Conservation (phyloP, 257 asterid genomes). For the Scutellaria galericulata region DNA sequence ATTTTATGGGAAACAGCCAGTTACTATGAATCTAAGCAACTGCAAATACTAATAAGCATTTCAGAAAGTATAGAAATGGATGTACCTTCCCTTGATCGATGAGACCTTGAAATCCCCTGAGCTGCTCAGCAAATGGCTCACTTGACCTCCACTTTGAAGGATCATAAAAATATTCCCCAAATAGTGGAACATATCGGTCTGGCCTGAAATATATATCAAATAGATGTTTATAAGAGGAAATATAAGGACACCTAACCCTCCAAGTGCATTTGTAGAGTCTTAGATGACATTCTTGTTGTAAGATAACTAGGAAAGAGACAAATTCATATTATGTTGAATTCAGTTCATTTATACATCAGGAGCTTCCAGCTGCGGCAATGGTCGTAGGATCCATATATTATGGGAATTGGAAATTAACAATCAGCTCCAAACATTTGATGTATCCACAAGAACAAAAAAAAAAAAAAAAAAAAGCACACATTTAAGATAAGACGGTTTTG, state of each 20-base stretch:
- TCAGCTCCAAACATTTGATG: too few species aligned
- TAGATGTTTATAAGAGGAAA: conserved; percentile 20
- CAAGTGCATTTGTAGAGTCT: not conserved
- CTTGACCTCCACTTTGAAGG: conserved; percentile 86
- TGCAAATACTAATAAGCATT: conserved; percentile 32
- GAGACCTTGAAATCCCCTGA: conserved; percentile 80
- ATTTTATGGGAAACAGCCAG: not conserved
- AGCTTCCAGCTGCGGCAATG: not conserved
- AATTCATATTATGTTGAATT: not conserved
- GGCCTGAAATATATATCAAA: conserved; percentile 65
- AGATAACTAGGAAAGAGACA: conserved; percentile 15
- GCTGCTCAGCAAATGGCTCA: conserved; percentile 77
- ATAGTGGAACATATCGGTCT: conserved; percentile 80
- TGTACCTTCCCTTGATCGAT: conserved; percentile 88
- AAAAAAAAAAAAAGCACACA: too few species aligned
- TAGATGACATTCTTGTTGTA: conserved; percentile 13
- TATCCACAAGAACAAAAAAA: too few species aligned
- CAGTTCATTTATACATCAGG: not conserved
- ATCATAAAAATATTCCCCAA: conserved; percentile 75
- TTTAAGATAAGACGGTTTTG: too few species aligned
- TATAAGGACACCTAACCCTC: not conserved
- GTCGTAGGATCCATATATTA: too few species aligned
- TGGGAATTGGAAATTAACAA: too few species aligned
- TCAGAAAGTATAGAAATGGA: conserved; percentile 11
- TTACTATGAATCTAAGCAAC: not conserved